These are phyloP conservation scores for Hevea brasiliensis DNA, from an alignment of 345 rosid genomes.

Conservation along the genomic window DNA sequence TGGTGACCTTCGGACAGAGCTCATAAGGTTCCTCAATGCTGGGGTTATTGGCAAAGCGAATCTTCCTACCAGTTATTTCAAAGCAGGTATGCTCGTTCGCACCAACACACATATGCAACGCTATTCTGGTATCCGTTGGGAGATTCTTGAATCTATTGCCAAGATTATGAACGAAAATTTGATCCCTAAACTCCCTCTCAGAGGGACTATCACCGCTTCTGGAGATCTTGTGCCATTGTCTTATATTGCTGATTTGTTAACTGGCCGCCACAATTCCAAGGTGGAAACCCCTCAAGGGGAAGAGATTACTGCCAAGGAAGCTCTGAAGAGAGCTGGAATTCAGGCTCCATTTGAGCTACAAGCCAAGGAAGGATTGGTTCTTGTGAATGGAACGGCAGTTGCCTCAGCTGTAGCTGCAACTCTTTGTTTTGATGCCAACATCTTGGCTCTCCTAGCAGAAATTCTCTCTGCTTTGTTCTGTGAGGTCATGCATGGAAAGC, in stretches of 20 bases:
- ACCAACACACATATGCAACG: slow-evolving; percentile 48
- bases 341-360: slow-evolving; percentile 41
- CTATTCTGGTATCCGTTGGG: slow-evolving; percentile 54
- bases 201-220: slow-evolving; percentile 53
- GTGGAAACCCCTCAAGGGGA: slow-evolving; percentile 38
- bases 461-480: slow-evolving; percentile 48
- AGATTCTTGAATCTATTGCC: slow-evolving; percentile 41
- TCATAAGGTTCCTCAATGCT: slow-evolving; percentile 51
- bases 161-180: slow-evolving; percentile 41
- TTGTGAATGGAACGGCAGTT: slow-evolving; percentile 53
- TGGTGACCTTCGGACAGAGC: slow-evolving; percentile 44
- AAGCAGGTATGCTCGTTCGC: slow-evolving; percentile 52
- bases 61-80: slow-evolving; percentile 38
- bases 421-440: slow-evolving; percentile 52
- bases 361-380: slow-evolving; percentile 56
- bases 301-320: slow-evolving; percentile 35
- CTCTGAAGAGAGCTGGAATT: slow-evolving; percentile 44
- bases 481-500: slow-evolving; percentile 53
- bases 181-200: slow-evolving; percentile 49
- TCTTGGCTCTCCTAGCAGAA: slow-evolving; percentile 39
- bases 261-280: slow-evolving; percentile 48
- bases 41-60: slow-evolving; percentile 41
- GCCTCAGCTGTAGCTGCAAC: slow-evolving; percentile 57
- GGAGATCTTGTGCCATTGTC: slow-evolving; percentile 55
- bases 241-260: slow-evolving; percentile 50